phyloP scores from a whole-genome alignment of 805 yeast genomes.

The Naumovozyma dairenensis region DNA sequence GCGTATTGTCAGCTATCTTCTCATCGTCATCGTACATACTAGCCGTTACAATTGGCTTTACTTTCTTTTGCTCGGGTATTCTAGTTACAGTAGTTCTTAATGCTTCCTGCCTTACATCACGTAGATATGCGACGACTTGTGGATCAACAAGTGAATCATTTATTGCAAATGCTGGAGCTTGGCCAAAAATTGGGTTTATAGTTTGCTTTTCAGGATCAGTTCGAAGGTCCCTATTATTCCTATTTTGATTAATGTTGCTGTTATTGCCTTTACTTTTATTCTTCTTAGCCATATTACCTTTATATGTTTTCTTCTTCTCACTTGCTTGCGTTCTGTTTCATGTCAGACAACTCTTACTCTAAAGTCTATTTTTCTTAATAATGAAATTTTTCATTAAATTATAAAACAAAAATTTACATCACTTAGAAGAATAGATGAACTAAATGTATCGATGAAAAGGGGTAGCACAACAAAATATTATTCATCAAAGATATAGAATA shows the following conservation, averaged over 20 bases:
- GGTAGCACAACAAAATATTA: too few relatives aligned
- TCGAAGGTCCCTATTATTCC: too few relatives aligned
- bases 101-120: slow-evolving; percentile 23
- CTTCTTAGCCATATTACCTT: slow-evolving; percentile 2
- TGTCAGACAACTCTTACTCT: neutral
- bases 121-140: slow-evolving; percentile 17
- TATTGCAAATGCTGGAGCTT: slow-evolving; percentile 20
- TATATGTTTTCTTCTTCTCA: too few relatives aligned
- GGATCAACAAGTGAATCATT: slow-evolving; percentile 21
- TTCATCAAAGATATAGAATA: too few relatives aligned
- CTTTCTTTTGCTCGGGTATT: neutral
- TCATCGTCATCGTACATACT: slow-evolving; percentile 20
- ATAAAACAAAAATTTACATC: too few relatives aligned
- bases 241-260: too few relatives aligned
- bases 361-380: too few relatives aligned
- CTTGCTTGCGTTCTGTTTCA: neutral
- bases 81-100: slow-evolving; percentile 13
- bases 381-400: too few relatives aligned
- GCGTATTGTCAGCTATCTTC: too few relatives aligned
- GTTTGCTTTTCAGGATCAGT: neutral
- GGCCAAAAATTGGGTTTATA: slow-evolving; percentile 24
- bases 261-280: too few relatives aligned
- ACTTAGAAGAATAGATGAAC: too few relatives aligned
- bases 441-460: too few relatives aligned
- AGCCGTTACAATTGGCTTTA: slow-evolving; percentile 5